A percentile compares a stretch with the other conserved stretches of the same genome.
phyloP scores from a whole-genome alignment of 805 yeast genomes.

The Priceomyces carsonii region DNA sequence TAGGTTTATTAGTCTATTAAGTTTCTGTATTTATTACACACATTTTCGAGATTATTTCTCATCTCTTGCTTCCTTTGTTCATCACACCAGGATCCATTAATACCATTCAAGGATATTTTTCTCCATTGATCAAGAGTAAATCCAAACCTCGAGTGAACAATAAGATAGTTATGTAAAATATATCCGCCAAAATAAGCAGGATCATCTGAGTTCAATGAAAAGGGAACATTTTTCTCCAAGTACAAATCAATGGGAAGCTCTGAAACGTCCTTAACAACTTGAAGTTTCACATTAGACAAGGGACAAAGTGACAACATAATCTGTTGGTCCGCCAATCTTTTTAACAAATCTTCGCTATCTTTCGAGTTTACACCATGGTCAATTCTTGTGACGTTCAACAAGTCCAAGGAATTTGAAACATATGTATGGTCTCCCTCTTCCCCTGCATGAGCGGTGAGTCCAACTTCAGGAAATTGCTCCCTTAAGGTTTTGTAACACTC shows the following conservation, averaged over 20 bases:
- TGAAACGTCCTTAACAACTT: constrained; percentile 65
- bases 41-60: constrained; percentile 43
- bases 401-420: constrained; percentile 58
- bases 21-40: constrained; percentile 36
- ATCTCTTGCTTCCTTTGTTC: constrained; percentile 56
- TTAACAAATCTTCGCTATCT: constrained; percentile 54
- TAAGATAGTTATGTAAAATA: constrained; percentile 70
- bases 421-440: constrained; percentile 83
- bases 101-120: constrained; percentile 61
- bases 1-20: no score
- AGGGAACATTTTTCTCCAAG: constrained; percentile 63
- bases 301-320: constrained; percentile 76
- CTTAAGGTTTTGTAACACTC: constrained; percentile 60
- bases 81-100: constrained; percentile 72
- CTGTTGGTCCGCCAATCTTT: constrained; percentile 54
- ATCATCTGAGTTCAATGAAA: constrained; percentile 59
- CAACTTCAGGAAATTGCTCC: constrained; percentile 50
- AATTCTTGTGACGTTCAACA: constrained; percentile 64
- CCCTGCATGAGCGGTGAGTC: constrained; percentile 85
- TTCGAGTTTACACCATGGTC: constrained; percentile 78
- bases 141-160: constrained; percentile 63
- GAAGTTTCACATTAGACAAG: constrained; percentile 70
- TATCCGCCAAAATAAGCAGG: constrained; percentile 81
- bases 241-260: constrained; percentile 67
- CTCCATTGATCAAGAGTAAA: constrained; percentile 64